A percentile compares a stretch with the other conserved stretches of the same genome.
Evolutionary conservation across 805 yeast genomes (phyloP).

Genomic region (Nakazawaea populi): DNA sequence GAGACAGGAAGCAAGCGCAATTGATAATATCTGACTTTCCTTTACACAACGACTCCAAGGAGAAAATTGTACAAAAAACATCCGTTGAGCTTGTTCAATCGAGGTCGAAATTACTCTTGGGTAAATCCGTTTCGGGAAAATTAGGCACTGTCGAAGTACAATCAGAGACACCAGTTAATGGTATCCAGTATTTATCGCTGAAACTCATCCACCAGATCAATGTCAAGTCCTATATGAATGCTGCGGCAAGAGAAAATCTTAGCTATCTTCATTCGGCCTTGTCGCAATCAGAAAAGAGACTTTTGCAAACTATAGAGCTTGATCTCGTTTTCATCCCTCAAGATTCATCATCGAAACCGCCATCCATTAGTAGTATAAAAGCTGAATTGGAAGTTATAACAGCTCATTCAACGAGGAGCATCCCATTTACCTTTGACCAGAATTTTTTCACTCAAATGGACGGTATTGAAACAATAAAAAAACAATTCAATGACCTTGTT

Average conservation of each 20-base stretch:
- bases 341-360: slow-evolving; percentile 8
- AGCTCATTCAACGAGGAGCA: slow-evolving; percentile 13
- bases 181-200: slow-evolving; percentile 12
- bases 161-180: slow-evolving; percentile 9
- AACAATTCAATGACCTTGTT: slow-evolving; percentile 4
- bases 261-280: slow-evolving; percentile 5
- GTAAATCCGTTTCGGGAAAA: neutral
- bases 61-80: slow-evolving; percentile 1
- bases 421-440: slow-evolving; percentile 35
- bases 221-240: slow-evolving; percentile 2
- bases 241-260: slow-evolving; percentile 3
- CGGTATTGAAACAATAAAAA: slow-evolving; percentile 16
- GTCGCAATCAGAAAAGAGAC: slow-evolving; percentile 6
- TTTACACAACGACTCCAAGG: slow-evolving; percentile 7
- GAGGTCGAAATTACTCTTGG: neutral
- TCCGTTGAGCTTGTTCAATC: neutral
- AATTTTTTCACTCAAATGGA: slow-evolving; percentile 21
- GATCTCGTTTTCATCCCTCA: slow-evolving; percentile 7
- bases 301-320: slow-evolving; percentile 5
- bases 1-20: neutral
- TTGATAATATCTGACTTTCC: slow-evolving; percentile 10
- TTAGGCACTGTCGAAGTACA: slow-evolving; percentile 4
- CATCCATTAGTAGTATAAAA: slow-evolving; percentile 6
- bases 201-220: slow-evolving; percentile 4
- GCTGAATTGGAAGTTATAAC: slow-evolving; percentile 10